Evolutionary conservation across 768 basidiomycete genomes (phyloP).

Genomic region (Russula abietina): DNA sequence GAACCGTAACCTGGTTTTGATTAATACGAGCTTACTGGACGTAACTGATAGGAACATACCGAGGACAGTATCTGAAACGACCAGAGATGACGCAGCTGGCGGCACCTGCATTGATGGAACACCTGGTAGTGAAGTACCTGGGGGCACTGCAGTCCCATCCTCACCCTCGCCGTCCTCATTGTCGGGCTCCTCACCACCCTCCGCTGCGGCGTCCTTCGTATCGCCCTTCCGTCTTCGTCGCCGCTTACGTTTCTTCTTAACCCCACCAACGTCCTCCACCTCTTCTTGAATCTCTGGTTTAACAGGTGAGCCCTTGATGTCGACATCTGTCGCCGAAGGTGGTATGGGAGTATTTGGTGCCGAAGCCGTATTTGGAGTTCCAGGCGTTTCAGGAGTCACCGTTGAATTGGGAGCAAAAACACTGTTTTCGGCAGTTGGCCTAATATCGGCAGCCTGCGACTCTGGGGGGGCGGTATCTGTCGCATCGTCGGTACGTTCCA

Average conservation of each 20-base stretch:
- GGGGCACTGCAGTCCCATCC: slow-evolving; percentile 15
- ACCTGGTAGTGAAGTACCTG: slow-evolving; percentile 21
- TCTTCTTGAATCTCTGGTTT: slow-evolving; percentile 38
- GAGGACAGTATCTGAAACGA: slow-evolving; percentile 68
- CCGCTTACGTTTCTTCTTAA: slow-evolving; percentile 32
- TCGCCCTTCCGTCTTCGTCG: slow-evolving; percentile 20
- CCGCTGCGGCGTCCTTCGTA: slow-evolving; percentile 21
- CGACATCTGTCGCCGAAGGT: not conserved
- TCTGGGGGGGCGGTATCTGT: not conserved
- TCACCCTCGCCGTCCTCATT: slow-evolving; percentile 23
- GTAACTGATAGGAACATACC: slow-evolving; percentile 41
- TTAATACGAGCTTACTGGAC: slow-evolving; percentile 10
- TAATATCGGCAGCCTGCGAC: not conserved
- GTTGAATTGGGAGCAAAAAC: not conserved
- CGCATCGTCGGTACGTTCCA: not conserved
- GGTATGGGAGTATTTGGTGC: not conserved
- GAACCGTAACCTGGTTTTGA: slow-evolving; percentile 76
- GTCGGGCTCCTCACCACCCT: slow-evolving; percentile 27
- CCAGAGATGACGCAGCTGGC: slow-evolving; percentile 42
- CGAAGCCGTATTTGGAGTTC: not conserved
- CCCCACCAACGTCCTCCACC: slow-evolving; percentile 45
- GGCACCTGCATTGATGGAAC: slow-evolving; percentile 26
- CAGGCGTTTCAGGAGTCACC: not conserved
- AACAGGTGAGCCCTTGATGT: not conserved
- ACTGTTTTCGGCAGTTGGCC: not conserved